Percentiles rank a stretch among this genome's conserved stretches.
Conservation (phyloP, 441 rosid genomes). For the Pelargonium australe region DNA sequence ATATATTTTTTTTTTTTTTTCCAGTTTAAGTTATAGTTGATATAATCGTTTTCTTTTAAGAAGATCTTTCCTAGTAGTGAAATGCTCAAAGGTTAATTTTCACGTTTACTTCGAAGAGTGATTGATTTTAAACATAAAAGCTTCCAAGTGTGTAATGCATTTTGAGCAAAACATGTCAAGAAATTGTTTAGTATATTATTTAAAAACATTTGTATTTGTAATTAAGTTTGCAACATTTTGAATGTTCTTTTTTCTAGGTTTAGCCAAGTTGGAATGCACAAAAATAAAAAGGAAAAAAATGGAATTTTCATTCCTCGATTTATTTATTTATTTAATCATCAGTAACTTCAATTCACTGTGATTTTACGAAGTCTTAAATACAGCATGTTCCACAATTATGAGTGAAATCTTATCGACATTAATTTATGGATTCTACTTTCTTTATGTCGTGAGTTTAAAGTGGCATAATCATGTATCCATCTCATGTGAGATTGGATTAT, state of each 20-base stretch:
- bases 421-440: neutral
- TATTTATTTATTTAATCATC: too few species aligned
- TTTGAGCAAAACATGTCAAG: neutral
- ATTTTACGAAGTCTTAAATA: neutral
- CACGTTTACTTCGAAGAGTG: neutral
- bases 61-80: neutral
- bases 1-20: too few species aligned
- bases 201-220: too few species aligned
- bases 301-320: neutral
- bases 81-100: neutral
- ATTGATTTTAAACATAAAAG: neutral
- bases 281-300: neutral
- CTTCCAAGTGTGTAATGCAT: neutral
- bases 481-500: neutral
- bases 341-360: neutral
- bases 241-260: neutral
- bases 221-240: too few species aligned
- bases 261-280: neutral
- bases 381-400: neutral
- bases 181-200: neutral
- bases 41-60: neutral
- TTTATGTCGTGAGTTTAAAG: neutral
- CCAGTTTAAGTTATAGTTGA: neutral
- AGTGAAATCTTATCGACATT: neutral
- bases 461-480: neutral